Conservation (phyloP, 2,329 filamentous ascomycete genomes). For the Talaromyces piceae region DNA sequence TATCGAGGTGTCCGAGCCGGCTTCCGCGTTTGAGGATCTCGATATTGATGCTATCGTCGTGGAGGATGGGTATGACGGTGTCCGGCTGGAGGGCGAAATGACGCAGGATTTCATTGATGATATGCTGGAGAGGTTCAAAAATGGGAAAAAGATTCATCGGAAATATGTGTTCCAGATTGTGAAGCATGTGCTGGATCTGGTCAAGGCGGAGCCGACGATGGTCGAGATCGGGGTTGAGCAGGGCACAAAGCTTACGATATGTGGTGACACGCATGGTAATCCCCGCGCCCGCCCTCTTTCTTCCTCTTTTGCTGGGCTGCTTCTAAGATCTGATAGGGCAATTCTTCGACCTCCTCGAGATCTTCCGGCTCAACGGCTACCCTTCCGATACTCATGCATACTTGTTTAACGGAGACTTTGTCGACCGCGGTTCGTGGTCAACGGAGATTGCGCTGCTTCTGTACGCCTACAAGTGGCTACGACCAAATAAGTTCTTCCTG, state of each 20-base stretch:
- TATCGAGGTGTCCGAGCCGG: constrained; percentile 87
- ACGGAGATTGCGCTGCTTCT: constrained; percentile 90
- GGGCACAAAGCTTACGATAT: constrained; percentile 79
- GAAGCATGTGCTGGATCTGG: constrained; percentile 77
- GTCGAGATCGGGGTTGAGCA: constrained; percentile 79
- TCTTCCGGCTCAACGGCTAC: constrained; percentile 84
- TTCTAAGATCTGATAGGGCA: constrained; percentile 54
- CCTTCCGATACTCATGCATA: constrained; percentile 85
- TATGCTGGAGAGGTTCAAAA: constrained; percentile 94
- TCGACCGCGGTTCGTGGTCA: constrained; percentile 95
- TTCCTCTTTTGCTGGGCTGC: constrained; percentile 2
- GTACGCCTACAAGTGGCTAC: constrained; percentile 95
- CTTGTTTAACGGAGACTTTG: constrained; percentile 97
- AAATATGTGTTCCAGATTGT: constrained; percentile 99
- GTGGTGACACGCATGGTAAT: constrained; percentile 92
- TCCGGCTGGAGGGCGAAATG: constrained; percentile 69
- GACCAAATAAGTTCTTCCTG: constrained; percentile 80
- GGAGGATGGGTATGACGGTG: constrained; percentile 79
- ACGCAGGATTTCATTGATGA: constrained; percentile 95
- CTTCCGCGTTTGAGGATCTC: constrained; percentile 83
- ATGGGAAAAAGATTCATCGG: constrained; percentile 85
- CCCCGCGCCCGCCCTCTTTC: constrained; percentile 20
- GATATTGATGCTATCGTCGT: constrained; percentile 80
- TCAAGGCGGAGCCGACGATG: constrained; percentile 93
- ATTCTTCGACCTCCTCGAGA: constrained; percentile 94